Percentiles rank a stretch among this genome's conserved stretches.
Conservation (phyloP, 148 eudicot species). For the Chenopodium suecicum region DNA sequence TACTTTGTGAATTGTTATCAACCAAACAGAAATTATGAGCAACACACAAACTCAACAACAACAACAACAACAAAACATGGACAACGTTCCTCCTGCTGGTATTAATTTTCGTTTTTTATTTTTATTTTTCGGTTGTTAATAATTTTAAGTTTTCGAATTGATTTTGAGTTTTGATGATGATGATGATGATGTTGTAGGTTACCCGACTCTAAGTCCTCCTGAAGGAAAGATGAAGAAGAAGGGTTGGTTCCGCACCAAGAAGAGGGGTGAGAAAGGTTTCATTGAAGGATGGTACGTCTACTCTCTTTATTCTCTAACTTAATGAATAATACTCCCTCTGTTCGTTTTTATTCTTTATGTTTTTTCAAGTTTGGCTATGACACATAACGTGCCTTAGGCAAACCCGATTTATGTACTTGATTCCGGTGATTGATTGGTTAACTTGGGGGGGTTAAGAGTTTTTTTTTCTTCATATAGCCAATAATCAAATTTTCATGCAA, state of each 20-base stretch:
- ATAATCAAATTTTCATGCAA: background rate
- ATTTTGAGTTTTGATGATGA: background rate
- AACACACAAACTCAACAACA: constrained; percentile 24
- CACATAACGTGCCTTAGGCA: no score
- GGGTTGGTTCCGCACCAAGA: constrained; percentile 37
- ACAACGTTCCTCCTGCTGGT: constrained; percentile 51
- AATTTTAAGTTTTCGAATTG: background rate
- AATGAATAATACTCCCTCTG: background rate
- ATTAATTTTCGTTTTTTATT: constrained; percentile 17
- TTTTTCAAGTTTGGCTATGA: background rate
- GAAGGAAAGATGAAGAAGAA: constrained; percentile 37
- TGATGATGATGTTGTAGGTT: constrained; percentile 36
- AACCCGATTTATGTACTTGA: no score
- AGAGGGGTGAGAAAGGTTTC: constrained; percentile 72
- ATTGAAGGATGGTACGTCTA: constrained; percentile 76
- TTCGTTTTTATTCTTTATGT: background rate
- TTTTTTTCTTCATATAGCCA: background rate
- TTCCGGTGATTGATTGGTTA: background rate
- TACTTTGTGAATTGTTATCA: background rate
- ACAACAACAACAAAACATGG: constrained; percentile 35
- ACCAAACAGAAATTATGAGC: background rate
- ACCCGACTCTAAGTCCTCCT: constrained; percentile 52
- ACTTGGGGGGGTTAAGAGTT: no score
- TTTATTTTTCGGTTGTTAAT: background rate
- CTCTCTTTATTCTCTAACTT: background rate